Conservation (phyloP, 352 stramenopile species). For the Pythium dissimile region DNA sequence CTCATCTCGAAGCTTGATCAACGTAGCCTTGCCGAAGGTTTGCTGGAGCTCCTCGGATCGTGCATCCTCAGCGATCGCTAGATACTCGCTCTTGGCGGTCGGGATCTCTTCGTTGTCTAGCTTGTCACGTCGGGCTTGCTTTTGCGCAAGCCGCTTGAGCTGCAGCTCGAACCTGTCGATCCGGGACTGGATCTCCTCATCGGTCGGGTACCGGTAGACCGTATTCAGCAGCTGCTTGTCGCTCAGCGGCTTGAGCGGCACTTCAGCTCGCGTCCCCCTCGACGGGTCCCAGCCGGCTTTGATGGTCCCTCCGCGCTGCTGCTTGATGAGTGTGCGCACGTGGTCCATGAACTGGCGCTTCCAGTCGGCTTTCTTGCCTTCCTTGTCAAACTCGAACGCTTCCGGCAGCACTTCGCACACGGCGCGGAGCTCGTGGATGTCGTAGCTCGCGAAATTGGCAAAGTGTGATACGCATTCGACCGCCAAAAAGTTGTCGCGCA, state of each 20-base stretch:
- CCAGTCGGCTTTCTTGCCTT: slow-evolving; percentile 63
- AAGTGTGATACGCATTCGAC: slow-evolving; percentile 60
- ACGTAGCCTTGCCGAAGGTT: slow-evolving; percentile 53
- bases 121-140: slow-evolving; percentile 31
- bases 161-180: slow-evolving; percentile 66
- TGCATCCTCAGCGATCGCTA: slow-evolving; percentile 67
- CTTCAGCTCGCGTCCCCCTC: slow-evolving; percentile 33
- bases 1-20: slow-evolving; percentile 63
- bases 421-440: slow-evolving; percentile 66
- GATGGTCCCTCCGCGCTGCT: slow-evolving; percentile 54
- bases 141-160: slow-evolving; percentile 36
- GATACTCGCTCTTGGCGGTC: slow-evolving; percentile 69
- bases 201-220: slow-evolving; percentile 65
- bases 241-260: slow-evolving; percentile 54
- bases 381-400: slow-evolving; percentile 73
- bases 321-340: slow-evolving; percentile 45
- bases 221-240: slow-evolving; percentile 59
- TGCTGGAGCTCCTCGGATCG: slow-evolving; percentile 62
- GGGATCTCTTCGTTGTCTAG: slow-evolving; percentile 55
- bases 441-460: slow-evolving; percentile 57
- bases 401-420: slow-evolving; percentile 46
- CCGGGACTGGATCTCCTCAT: slow-evolving; percentile 52
- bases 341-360: slow-evolving; percentile 62
- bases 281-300: slow-evolving; percentile 62
- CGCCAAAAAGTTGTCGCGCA: slow-evolving; percentile 66